phyloP scores from a whole-genome alignment of 1,284 basidiomycete genomes.

The Inonotus obliquus region DNA sequence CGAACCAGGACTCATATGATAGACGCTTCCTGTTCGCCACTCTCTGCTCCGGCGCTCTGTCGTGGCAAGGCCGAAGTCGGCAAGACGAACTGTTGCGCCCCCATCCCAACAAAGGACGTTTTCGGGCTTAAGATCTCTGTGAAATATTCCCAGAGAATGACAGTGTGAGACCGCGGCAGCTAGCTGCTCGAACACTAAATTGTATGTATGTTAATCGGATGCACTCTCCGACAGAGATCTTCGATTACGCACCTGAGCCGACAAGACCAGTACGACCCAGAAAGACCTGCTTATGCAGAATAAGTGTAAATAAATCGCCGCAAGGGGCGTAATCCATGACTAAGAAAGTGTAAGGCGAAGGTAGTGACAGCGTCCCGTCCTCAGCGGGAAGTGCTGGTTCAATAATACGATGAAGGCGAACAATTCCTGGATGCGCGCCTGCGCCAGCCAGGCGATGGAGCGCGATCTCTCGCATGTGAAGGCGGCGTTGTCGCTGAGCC shows the following conservation, averaged over 20 bases:
- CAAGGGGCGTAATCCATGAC: conserved; percentile 53
- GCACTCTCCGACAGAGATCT: conserved; percentile 44
- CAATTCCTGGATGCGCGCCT: conserved; percentile 81
- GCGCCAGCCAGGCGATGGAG: conserved; percentile 87
- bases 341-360: conserved; percentile 33
- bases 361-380: conserved; percentile 16
- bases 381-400: conserved; percentile 36
- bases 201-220: not conserved
- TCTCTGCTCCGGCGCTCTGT: conserved; percentile 59
- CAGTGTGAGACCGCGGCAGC: conserved; percentile 75
- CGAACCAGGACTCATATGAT: conserved; percentile 78
- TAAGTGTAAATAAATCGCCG: conserved; percentile 53
- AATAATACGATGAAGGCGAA: conserved; percentile 86
- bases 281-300: conserved; percentile 19
- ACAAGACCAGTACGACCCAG: conserved; percentile 19
- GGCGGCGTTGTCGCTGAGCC: conserved; percentile 58
- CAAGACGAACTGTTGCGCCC: conserved; percentile 60
- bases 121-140: conserved; percentile 88
- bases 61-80: conserved; percentile 86
- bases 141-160: conserved; percentile 69
- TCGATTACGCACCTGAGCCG: not conserved
- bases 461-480: conserved; percentile 76
- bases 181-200: conserved; percentile 62
- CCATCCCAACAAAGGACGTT: conserved; percentile 71
- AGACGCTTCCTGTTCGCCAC: conserved; percentile 76